Evolutionary conservation across 345 rosid genomes (phyloP), one percentile per base, ranked within the genome.

Genomic region (Zanthoxylum bungeanum): DNA sequence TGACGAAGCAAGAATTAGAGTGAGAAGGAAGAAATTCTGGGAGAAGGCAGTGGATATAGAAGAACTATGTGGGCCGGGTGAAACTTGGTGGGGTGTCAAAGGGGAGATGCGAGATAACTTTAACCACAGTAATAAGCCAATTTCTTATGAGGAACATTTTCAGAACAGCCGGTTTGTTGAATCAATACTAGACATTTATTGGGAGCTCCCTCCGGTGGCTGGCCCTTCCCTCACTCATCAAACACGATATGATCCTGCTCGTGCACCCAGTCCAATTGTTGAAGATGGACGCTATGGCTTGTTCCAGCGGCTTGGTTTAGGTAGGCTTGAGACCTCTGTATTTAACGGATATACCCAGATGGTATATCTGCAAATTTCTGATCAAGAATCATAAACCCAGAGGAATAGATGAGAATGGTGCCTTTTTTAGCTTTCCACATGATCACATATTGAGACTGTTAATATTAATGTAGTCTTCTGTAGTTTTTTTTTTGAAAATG

Each of bases 151-250:
- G 0, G 91, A 93, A 69, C 99, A 96, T 78, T 89, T 93, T 68
- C 89, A 86, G 73, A 96, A 93, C 83, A 91, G 99, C 66, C 71
- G 90, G 64, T 89, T 69, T 39, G 76, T 96, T n/a, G 99, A 96
- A 75, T 93, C 97, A 4, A 62, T 93, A 79, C 90, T 95, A 0
- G 93, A 92, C 53, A 81, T 89, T 37, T 95, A 92, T 4, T 95
- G 99, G 99, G 99, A 95, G 85, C 82, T 95, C 70, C 98, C 98
- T 24, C 98, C 99, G 0, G 90, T 83, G 44, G 99, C 99, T 16
- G 98, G 98, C 51, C 98, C 99, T 25, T 95, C 99, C n/a, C 86
- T 95, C 53, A 92, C 98, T 0, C 99, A 92, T 77, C 99, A 95
- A 68, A 86, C 91, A 9, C 85, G 98, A 2, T 95, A 91, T 59